Percentiles rank a stretch among this genome's conserved stretches.
phyloP scores from a whole-genome alignment of 805 yeast genomes.

The Nakazawaea molendinolei region DNA sequence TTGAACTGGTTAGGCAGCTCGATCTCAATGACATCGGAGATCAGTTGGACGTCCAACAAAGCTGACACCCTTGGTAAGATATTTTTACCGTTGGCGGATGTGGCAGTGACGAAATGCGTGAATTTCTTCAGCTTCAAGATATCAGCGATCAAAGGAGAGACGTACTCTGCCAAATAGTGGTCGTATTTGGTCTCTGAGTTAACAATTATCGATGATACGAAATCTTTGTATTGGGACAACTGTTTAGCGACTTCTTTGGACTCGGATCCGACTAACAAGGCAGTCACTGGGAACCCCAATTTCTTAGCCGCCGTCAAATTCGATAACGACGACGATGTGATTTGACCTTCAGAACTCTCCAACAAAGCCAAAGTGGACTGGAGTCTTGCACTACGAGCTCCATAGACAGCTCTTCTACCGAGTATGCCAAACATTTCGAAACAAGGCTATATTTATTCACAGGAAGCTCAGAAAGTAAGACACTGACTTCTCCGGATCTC shows the following conservation, averaged over 20 bases:
- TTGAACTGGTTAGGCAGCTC: constrained; percentile 65
- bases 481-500: too few species aligned
- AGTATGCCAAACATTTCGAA: too few species aligned
- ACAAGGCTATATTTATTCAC: too few species aligned
- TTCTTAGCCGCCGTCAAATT: constrained; percentile 72
- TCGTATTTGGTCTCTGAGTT: constrained; percentile 55
- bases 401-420: too few species aligned
- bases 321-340: constrained; percentile 65
- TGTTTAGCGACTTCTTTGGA: constrained; percentile 44
- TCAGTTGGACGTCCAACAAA: constrained; percentile 76
- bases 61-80: constrained; percentile 86
- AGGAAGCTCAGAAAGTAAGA: too few species aligned
- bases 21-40: constrained; percentile 73
- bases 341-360: constrained; percentile 50
- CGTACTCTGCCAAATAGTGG: constrained; percentile 72
- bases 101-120: constrained; percentile 73
- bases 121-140: constrained; percentile 34
- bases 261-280: constrained; percentile 61
- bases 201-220: constrained; percentile 48
- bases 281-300: constrained; percentile 76
- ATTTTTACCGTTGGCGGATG: constrained; percentile 84
- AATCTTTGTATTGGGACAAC: constrained; percentile 42
- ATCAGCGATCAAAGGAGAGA: constrained; percentile 59
- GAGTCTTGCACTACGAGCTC: constrained; percentile 28
- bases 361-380: constrained; percentile 73